phyloP scores from a whole-genome alignment of 31 red algal species.

The Asparagopsis taxiformis region DNA sequence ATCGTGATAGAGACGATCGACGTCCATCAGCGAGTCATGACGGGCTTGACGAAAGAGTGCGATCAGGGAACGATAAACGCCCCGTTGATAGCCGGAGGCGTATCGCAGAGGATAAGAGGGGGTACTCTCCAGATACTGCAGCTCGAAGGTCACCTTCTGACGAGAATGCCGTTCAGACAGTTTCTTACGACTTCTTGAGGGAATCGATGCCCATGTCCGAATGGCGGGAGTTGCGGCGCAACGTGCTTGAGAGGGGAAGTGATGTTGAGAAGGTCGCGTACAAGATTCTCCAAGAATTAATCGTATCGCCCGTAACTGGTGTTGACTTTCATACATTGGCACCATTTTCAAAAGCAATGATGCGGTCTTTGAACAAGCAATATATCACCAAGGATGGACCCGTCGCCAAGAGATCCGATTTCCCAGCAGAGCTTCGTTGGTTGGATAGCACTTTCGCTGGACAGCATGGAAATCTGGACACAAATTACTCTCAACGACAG shows the following conservation, averaged over 20 bases:
- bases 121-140: too few relatives aligned
- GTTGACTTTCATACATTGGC: slow-evolving; percentile 3
- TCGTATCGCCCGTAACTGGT: slow-evolving; percentile 23
- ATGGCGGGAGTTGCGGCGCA: slow-evolving; percentile 24
- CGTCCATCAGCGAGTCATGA: too few relatives aligned
- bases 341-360: slow-evolving; percentile 1
- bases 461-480: too few relatives aligned
- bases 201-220: slow-evolving; percentile 16
- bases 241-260: slow-evolving; percentile 5
- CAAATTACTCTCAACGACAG: too few relatives aligned
- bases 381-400: slow-evolving; percentile 14
- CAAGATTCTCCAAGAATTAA: slow-evolving; percentile 25
- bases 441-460: slow-evolving; percentile 10
- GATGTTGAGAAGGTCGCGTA: slow-evolving; percentile 42
- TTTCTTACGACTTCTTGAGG: slow-evolving; percentile 15
- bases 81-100: too few relatives aligned
- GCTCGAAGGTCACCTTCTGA: too few relatives aligned
- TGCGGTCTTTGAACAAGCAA: not conserved
- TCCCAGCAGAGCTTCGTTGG: not conserved
- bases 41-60: too few relatives aligned
- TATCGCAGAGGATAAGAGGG: too few relatives aligned
- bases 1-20: too few relatives aligned
- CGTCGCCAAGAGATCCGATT: not conserved
- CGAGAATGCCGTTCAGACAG: too few relatives aligned
- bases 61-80: too few relatives aligned